Conservation (phyloP, 2,329 filamentous ascomycete species). For the Arthrobotrys entomopaga region DNA sequence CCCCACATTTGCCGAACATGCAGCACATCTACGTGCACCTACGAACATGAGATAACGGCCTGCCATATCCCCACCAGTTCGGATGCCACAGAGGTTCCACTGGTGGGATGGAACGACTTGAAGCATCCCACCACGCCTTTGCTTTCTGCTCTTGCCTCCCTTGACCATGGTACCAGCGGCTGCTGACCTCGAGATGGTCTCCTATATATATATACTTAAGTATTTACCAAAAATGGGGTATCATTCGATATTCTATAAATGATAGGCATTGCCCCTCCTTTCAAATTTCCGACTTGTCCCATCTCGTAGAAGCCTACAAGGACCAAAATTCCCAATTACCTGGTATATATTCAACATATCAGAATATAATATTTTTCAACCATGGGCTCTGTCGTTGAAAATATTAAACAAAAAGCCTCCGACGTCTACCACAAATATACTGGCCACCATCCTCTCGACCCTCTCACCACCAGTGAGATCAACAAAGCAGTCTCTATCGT, state of each 20-base stretch:
- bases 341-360: too few relatives aligned
- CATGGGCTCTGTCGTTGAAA: constrained; percentile 32
- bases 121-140: too few relatives aligned
- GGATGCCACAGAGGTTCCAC: too few relatives aligned
- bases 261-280: constrained; percentile 3
- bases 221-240: too few relatives aligned
- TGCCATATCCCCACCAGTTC: constrained; percentile 1
- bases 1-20: constrained; percentile 2
- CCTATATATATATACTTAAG: too few relatives aligned
- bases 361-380: neutral
- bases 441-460: constrained; percentile 77
- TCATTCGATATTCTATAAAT: too few relatives aligned
- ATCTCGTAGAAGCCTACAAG: neutral
- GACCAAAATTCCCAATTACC: too few relatives aligned
- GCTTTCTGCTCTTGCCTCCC: too few relatives aligned
- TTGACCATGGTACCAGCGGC: too few relatives aligned
- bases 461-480: constrained; percentile 78
- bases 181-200: too few relatives aligned
- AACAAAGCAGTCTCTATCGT: constrained; percentile 75
- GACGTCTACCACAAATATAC: constrained; percentile 16
- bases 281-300: neutral
- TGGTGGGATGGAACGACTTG: too few relatives aligned
- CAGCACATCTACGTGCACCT: neutral
- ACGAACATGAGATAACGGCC: constrained; percentile 1
- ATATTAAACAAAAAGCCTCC: constrained; percentile 34